Evolutionary conservation across 2,329 filamentous ascomycete species (phyloP), one percentile per base, ranked within the genome.

Genomic region (Myriangium duriaei): DNA sequence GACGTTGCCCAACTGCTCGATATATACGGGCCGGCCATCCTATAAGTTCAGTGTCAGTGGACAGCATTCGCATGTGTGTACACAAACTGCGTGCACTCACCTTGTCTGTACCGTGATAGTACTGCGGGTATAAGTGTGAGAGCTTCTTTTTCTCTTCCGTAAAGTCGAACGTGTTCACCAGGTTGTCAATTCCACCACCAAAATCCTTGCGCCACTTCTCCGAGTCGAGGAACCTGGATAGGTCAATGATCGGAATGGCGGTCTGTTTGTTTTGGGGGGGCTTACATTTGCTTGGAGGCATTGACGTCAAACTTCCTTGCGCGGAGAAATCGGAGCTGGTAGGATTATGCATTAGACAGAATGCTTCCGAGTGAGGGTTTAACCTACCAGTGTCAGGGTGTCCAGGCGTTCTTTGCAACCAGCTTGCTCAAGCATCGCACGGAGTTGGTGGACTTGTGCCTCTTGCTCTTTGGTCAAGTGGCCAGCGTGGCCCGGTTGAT

Each of bases 21-120:
- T 94, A 70, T 98, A 98, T 48, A 96, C 76, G 37, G 91, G 91
- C 50, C 91, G 82, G 51, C 91, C 91, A 66, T 96, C 91, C 86
- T 94, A 48, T 33, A 30, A 11, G 30, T 16, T 34, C 15, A 39
- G 30, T 4, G 21, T 34, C 24, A 40, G 16, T 11, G 15, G 12
- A 14, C 15, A 12, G 32, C 37, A 34, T 51, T 21, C 10, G 18
- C 14, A n/a, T 28, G 24, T n/a, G n/a, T 28, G n/a, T n/a, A n/a
- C n/a, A n/a, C n/a, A n/a, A n/a, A n/a, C n/a, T n/a, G n/a, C 11
- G 35, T 30, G 12, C 29, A 45, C 55, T 13, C 57, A 73, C 71
- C 60, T 85, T 86, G 64, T 91, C 84, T 10, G 78, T 88, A 69
- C 95, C 95, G 74, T 98, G 91, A 69, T 98, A 98, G 70, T 91